These are phyloP conservation scores for Amanita fuliginea DNA, from an alignment of 768 basidiomycete species.

Conservation along the genomic window DNA sequence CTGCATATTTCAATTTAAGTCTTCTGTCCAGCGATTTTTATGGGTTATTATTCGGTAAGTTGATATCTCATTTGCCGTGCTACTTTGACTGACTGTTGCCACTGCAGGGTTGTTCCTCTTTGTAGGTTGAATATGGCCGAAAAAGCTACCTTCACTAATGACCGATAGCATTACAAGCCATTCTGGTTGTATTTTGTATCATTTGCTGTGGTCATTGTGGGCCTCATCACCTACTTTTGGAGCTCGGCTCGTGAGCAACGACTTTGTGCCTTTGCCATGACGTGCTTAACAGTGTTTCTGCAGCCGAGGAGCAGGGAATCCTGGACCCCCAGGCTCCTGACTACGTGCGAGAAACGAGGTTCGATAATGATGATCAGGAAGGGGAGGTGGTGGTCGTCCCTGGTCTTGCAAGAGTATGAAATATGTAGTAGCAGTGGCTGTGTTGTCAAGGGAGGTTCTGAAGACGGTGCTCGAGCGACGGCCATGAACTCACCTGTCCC, in stretches of 20 bases:
- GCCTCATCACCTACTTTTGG: slow-evolving; percentile 84
- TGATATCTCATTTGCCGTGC: slow-evolving; percentile 2
- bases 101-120: slow-evolving; percentile 37
- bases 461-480: too few species aligned
- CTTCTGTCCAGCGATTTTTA: slow-evolving; percentile 85
- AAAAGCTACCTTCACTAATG: slow-evolving; percentile 2
- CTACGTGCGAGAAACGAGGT: slow-evolving; percentile 33
- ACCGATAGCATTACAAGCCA: slow-evolving; percentile 60
- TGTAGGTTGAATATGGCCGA: slow-evolving; percentile 18
- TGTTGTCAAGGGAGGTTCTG: background rate
- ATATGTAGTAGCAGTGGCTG: background rate
- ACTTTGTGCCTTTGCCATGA: background rate
- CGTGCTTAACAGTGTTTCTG: background rate
- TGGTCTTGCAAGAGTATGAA: background rate
- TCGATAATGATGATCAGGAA: background rate
- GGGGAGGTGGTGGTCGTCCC: slow-evolving; percentile 1
- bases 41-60: slow-evolving; percentile 64
- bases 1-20: slow-evolving; percentile 77
- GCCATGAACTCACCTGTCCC: background rate
- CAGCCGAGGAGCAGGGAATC: slow-evolving; percentile 68
- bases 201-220: slow-evolving; percentile 57
- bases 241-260: slow-evolving; percentile 57
- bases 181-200: slow-evolving; percentile 88
- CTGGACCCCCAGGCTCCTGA: slow-evolving; percentile 45
- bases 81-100: background rate